phyloP scores from a whole-genome alignment of 2,329 filamentous ascomycete species.

The Xylaria polymorpha region DNA sequence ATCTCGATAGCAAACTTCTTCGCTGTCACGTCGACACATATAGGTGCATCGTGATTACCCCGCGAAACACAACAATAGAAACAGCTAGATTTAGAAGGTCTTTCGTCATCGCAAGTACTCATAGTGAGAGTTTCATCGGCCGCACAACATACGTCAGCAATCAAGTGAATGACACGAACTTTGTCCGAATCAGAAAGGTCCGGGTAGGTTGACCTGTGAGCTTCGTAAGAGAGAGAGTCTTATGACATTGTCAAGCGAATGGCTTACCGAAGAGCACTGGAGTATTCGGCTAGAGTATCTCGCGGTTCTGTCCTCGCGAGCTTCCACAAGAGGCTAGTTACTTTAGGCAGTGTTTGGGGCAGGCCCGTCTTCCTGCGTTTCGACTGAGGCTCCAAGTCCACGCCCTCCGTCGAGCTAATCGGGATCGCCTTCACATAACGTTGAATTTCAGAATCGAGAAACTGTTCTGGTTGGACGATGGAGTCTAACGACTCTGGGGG shows the following conservation, averaged over 20 bases:
- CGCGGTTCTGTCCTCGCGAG: slow-evolving; percentile 47
- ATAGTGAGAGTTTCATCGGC: slow-evolving; percentile 59
- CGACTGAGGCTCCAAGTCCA: slow-evolving; percentile 40
- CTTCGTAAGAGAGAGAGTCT: slow-evolving; percentile 44
- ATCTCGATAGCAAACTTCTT: slow-evolving; percentile 57
- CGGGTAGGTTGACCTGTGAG: slow-evolving; percentile 56
- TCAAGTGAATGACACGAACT: slow-evolving; percentile 63
- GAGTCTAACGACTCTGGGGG: slow-evolving; percentile 38
- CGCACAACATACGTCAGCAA: slow-evolving; percentile 70
- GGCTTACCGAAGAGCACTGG: slow-evolving; percentile 61
- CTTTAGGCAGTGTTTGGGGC: slow-evolving; percentile 40
- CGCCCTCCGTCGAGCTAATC: slow-evolving; percentile 27
- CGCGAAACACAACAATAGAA: slow-evolving; percentile 39
- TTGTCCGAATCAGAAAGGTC: slow-evolving; percentile 61
- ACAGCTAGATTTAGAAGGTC: slow-evolving; percentile 40
- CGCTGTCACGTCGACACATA: slow-evolving; percentile 40
- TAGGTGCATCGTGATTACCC: slow-evolving; percentile 18
- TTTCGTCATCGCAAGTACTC: slow-evolving; percentile 22
- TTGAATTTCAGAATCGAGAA: slow-evolving; percentile 45
- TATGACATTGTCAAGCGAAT: slow-evolving; percentile 20
- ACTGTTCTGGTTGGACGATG: slow-evolving; percentile 41
- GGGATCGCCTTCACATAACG: slow-evolving; percentile 42
- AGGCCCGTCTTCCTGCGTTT: slow-evolving; percentile 51
- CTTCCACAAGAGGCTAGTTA: slow-evolving; percentile 45
- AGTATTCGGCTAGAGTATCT: slow-evolving; percentile 48